Evolutionary conservation across 306 rosid genomes (phyloP).

Genomic region (Fragaria vesca): DNA sequence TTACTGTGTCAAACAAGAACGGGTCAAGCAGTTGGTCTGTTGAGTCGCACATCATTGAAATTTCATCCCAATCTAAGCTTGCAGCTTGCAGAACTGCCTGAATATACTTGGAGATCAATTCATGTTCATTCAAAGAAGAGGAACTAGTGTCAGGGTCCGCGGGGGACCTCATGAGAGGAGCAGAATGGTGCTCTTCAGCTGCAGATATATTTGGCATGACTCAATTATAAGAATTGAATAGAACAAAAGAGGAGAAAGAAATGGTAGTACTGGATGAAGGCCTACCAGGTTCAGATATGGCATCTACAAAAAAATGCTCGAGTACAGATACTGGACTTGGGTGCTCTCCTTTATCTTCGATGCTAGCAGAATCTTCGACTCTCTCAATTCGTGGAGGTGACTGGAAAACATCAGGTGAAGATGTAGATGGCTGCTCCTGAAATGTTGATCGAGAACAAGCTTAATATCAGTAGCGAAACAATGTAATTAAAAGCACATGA

Average conservation of each 20-base stretch:
- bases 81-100: conserved; percentile 46
- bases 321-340: conserved; percentile 31
- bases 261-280: neutral
- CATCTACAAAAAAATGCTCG: conserved; percentile 31
- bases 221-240: conserved; percentile 22
- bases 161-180: conserved; percentile 28
- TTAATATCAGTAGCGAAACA: conserved; percentile 2
- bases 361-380: conserved; percentile 26
- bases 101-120: conserved; percentile 28
- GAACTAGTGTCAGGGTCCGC: conserved; percentile 19
- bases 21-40: conserved; percentile 35
- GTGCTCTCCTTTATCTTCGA: conserved; percentile 28
- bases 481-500: conserved; percentile 19
- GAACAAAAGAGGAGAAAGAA: neutral
- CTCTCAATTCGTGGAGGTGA: conserved; percentile 32
- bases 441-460: conserved; percentile 37
- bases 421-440: conserved; percentile 35
- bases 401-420: conserved; percentile 32
- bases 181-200: conserved; percentile 41
- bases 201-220: conserved; percentile 27
- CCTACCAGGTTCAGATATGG: conserved; percentile 39
- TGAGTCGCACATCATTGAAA: conserved; percentile 32
- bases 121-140: conserved; percentile 23
- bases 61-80: conserved; percentile 47
- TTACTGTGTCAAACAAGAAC: conserved; percentile 42